Evolutionary conservation across 2,329 filamentous ascomycete genomes (phyloP).

Genomic region (Penicillium janthinellum): DNA sequence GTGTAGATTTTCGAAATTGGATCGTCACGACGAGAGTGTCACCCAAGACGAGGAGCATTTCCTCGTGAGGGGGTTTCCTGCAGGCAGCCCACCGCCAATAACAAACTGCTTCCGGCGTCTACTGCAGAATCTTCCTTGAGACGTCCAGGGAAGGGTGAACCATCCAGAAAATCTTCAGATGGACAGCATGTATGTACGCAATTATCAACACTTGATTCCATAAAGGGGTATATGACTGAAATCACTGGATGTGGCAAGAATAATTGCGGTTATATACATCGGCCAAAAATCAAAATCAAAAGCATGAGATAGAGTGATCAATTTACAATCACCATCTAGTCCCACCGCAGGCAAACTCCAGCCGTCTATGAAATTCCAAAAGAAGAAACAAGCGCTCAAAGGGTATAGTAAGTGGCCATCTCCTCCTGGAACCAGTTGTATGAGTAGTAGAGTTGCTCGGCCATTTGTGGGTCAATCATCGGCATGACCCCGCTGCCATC

Average conservation of each 20-base stretch:
- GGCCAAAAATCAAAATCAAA: not conserved
- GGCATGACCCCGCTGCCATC: conserved; percentile 34
- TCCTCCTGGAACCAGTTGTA: conserved; percentile 46
- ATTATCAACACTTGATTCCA: not conserved
- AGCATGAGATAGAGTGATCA: too few relatives aligned
- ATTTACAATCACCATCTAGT: not conserved
- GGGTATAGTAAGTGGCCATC: conserved; percentile 43
- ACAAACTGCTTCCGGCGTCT: not conserved
- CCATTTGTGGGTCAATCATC: conserved; percentile 39
- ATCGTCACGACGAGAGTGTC: not conserved
- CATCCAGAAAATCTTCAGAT: too few relatives aligned
- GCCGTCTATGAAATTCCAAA: not conserved
- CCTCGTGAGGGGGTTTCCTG: not conserved
- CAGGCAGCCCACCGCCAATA: not conserved
- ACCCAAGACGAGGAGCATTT: not conserved
- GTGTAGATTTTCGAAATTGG: too few relatives aligned
- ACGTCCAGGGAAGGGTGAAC: too few relatives aligned
- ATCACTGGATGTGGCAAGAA: not conserved
- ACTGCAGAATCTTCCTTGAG: too few relatives aligned
- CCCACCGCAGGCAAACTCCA: not conserved
- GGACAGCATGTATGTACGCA: not conserved
- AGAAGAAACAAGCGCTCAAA: conserved; percentile 24
- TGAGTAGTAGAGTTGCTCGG: conserved; percentile 41
- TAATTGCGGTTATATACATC: not conserved
- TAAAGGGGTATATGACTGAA: not conserved